These are phyloP conservation scores for Xylariaceae sp. DNA, from an alignment of 2,329 filamentous ascomycete genomes.

Conservation along the genomic window DNA sequence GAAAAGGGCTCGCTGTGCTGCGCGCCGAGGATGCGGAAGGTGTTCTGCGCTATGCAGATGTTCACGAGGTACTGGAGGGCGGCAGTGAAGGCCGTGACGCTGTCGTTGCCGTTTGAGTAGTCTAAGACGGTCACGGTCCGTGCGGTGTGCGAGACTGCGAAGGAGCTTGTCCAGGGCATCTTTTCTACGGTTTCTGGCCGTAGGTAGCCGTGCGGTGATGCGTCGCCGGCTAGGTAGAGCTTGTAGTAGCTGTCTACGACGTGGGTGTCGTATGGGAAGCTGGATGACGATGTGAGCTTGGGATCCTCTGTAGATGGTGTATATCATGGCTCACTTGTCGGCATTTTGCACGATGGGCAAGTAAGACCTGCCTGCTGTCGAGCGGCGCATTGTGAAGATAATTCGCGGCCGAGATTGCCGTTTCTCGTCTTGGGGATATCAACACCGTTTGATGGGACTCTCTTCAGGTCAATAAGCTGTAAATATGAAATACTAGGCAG, in stretches of 20 bases:
- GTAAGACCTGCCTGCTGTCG: constrained; percentile 17
- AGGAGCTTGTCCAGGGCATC: constrained; percentile 42
- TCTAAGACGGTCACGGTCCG: constrained; percentile 32
- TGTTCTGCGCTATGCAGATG: constrained; percentile 27
- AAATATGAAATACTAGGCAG: too few species aligned
- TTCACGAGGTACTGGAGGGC: constrained; percentile 32
- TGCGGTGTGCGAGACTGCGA: constrained; percentile 28
- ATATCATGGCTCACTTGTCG: constrained; percentile 15
- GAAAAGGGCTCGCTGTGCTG: constrained; percentile 35
- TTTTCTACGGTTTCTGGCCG: constrained; percentile 40
- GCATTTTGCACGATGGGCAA: constrained; percentile 20
- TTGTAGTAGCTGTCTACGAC: constrained; percentile 37
- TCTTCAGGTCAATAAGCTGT: too few species aligned
- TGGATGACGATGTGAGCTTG: constrained; percentile 20
- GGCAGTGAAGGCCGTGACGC: constrained; percentile 27
- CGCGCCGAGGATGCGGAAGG: constrained; percentile 31
- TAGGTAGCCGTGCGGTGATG: constrained; percentile 46
- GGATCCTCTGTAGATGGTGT: constrained; percentile 2
- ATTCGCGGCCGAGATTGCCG: too few species aligned
- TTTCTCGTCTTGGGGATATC: too few species aligned
- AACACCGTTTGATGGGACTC: too few species aligned
- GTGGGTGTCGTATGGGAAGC: constrained; percentile 42
- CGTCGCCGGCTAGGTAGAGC: constrained; percentile 42
- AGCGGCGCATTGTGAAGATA: constrained; percentile 12
- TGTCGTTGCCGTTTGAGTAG: constrained; percentile 26